phyloP scores from a whole-genome alignment of 2,329 filamentous ascomycete species.

The Colletotrichum godetiae region DNA sequence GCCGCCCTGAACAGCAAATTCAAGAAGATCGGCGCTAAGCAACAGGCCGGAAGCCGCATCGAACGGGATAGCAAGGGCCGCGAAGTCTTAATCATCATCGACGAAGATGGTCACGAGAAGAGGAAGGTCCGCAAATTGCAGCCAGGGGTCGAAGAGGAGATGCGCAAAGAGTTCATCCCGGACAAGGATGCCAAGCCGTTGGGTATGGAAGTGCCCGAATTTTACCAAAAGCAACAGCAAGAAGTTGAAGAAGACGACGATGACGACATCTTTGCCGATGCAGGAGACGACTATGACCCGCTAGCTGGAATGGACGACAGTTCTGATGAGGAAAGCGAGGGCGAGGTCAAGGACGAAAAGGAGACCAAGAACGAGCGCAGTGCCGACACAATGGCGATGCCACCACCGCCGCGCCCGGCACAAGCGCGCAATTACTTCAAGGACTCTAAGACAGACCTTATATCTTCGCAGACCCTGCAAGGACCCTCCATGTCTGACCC shows the following conservation, averaged over 20 bases:
- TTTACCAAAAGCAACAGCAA: constrained; percentile 60
- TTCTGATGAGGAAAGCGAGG: constrained; percentile 55
- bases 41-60: constrained; percentile 66
- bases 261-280: constrained; percentile 74
- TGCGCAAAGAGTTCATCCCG: constrained; percentile 58
- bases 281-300: constrained; percentile 75
- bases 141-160: constrained; percentile 48
- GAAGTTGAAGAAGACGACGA: constrained; percentile 64
- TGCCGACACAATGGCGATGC: constrained; percentile 50
- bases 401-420: constrained; percentile 57
- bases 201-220: constrained; percentile 74
- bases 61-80: constrained; percentile 71
- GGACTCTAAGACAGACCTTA: constrained; percentile 65
- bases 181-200: constrained; percentile 68
- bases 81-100: constrained; percentile 73
- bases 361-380: constrained; percentile 34
- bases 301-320: constrained; percentile 66
- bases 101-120: constrained; percentile 75
- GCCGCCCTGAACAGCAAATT: constrained; percentile 69
- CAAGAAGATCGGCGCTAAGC: constrained; percentile 71
- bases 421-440: constrained; percentile 71
- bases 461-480: constrained; percentile 63
- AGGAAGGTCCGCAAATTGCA: constrained; percentile 70
- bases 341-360: constrained; percentile 44
- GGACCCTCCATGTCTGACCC: constrained; percentile 76